Evolutionary conservation across 192 early-diverging fungal genomes (phyloP).

Genomic region (Rhizophagus prolifer): DNA sequence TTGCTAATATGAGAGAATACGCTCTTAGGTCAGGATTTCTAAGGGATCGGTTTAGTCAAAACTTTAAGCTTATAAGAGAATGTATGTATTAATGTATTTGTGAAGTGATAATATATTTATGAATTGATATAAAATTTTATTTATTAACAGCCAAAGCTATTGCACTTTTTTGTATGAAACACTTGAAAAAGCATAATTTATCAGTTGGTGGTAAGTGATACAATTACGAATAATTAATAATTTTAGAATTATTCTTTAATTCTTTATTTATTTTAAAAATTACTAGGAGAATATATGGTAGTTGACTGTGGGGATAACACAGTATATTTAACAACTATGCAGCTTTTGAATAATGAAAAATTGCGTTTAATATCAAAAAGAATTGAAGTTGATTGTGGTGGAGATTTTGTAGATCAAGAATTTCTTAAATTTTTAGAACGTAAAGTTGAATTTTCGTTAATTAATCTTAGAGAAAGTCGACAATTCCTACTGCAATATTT

Average conservation of each 20-base stretch:
- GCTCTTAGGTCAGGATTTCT: neutral
- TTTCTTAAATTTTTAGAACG: neutral
- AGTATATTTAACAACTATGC: conserved; percentile 45
- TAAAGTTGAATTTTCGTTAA: neutral
- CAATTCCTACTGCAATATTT: too few relatives aligned
- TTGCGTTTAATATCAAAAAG: neutral
- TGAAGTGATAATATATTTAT: too few relatives aligned
- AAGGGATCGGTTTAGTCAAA: neutral
- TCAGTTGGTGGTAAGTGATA: neutral
- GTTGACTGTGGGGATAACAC: conserved; percentile 56
- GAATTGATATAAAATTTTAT: too few relatives aligned
- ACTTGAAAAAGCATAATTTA: neutral
- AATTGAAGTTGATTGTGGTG: neutral
- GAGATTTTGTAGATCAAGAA: neutral
- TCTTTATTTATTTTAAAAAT: too few relatives aligned
- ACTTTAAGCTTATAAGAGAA: neutral
- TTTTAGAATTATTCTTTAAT: too few relatives aligned
- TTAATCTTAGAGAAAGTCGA: neutral
- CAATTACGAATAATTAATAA: too few relatives aligned
- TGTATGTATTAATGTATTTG: neutral
- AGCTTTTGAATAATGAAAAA: neutral
- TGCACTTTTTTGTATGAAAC: neutral
- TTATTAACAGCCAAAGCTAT: neutral
- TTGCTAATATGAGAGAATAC: neutral
- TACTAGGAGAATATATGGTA: conserved; percentile 47